Base-by-base conservation (phyloP, 2,329 filamentous ascomycete genomes). In the Aureobasidium sp. region DNA sequence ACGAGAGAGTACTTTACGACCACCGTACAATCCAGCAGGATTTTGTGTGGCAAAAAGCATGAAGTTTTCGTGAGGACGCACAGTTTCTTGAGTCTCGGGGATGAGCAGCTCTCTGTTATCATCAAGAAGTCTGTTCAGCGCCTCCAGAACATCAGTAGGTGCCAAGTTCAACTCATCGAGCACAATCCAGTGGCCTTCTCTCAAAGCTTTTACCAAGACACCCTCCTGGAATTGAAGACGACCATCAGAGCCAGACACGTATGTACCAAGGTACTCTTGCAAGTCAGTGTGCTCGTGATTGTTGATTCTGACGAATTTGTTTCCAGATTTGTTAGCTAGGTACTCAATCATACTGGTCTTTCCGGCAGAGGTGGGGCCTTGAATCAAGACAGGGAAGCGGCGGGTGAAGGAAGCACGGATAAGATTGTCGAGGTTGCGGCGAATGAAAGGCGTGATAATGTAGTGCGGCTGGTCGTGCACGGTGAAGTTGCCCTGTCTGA, bases 281-380 rank as follows among this genome's bases (percentile, higher is more conserved):
- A 99, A 79, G 73, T 99, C 94, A 0, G 94, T 99, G 71, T 99
- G 94, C 72, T 99, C 95, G 75, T 99, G 94, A 68, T 99, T 99
- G 77, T 99, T 99, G 79, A 99, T 99, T 64, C 94, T 86, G 47
- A 99, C 91, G 71, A 97, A 99, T 70, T 90, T 94, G 73, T 99
- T 96, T 3, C 95, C 94, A 34, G 91, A 97, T 61, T 90, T 88
- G 70, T 96, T 94, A n/a, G 95, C 93, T 41, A 99, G 82, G 72
- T 96, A 97, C 75, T 97, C 93, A 46, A 99, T 96, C 94, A 99
- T 99, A 75, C 93, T 97, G 0, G 94, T 99, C 76, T 99, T 99
- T 66, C 94, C 94, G 13, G 93, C 90, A 5, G 95, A 99, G 0
- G 94, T 99, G 13, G 95, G 94, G 3, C 94, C 94, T 74, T 99